phyloP scores from a whole-genome alignment of 2,329 filamentous ascomycete genomes.

The Cryphonectria carpinicola region DNA sequence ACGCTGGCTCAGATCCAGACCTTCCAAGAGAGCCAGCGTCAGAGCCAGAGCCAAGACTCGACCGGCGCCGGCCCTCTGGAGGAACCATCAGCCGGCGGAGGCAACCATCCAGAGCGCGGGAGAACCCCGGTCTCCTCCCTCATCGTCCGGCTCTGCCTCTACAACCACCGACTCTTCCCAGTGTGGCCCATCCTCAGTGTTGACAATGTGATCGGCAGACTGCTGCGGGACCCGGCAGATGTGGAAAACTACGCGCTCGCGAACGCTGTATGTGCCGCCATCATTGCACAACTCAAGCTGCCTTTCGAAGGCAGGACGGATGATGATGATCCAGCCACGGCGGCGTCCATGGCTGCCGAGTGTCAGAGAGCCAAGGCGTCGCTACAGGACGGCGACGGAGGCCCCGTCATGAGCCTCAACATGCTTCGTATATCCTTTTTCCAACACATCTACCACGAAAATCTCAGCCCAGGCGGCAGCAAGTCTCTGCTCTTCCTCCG shows the following conservation, averaged over 20 bases:
- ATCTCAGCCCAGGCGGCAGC: slow-evolving; percentile 48
- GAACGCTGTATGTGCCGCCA: slow-evolving; percentile 51
- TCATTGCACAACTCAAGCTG: slow-evolving; percentile 53
- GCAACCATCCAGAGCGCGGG: slow-evolving; percentile 10
- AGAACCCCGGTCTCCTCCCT: slow-evolving; percentile 32
- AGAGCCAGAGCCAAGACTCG: neutral
- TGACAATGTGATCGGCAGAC: slow-evolving; percentile 43
- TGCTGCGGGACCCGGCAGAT: slow-evolving; percentile 41
- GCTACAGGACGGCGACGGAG: slow-evolving; percentile 32
- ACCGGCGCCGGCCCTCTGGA: slow-evolving; percentile 5
- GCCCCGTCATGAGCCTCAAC: slow-evolving; percentile 43
- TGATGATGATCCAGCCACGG: slow-evolving; percentile 38
- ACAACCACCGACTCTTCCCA: slow-evolving; percentile 54
- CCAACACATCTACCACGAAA: slow-evolving; percentile 56
- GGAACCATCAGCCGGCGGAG: slow-evolving; percentile 7
- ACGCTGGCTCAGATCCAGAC: slow-evolving; percentile 48
- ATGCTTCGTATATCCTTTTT: slow-evolving; percentile 53
- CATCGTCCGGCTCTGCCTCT: slow-evolving; percentile 46
- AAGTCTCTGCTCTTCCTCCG: slow-evolving; percentile 53
- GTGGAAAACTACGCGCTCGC: slow-evolving; percentile 46
- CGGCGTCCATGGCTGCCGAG: slow-evolving; percentile 41
- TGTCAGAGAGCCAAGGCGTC: slow-evolving; percentile 38
- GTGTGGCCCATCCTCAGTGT: slow-evolving; percentile 56
- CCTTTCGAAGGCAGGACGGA: slow-evolving; percentile 35
- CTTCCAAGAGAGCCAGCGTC: slow-evolving; percentile 32